phyloP scores from a whole-genome alignment of 495 filamentous ascomycete species.

The Cetradonia linearis region DNA sequence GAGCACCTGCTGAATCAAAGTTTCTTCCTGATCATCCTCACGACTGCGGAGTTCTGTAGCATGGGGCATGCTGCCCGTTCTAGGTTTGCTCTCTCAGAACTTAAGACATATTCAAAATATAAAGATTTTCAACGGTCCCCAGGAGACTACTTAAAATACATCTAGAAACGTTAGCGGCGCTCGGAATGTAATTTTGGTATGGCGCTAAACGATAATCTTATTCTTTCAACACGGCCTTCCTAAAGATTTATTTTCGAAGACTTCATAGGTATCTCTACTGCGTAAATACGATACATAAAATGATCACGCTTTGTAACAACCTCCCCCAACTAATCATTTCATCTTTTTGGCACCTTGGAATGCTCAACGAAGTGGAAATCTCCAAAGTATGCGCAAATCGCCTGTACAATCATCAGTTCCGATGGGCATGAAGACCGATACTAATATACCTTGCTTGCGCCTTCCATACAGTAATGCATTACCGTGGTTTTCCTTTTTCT shows the following conservation, averaged over 20 bases:
- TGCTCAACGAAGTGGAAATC: neutral
- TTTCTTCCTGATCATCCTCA: constrained; percentile 40
- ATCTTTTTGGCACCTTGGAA: neutral
- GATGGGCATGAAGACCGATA: neutral
- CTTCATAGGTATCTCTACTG: neutral
- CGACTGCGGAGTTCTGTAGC: constrained; percentile 30
- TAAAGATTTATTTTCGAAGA: neutral
- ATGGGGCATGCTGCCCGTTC: constrained; percentile 38
- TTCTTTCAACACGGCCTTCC: neutral
- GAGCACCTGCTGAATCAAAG: constrained; percentile 40
- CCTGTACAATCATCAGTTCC: neutral
- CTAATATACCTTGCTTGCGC: constrained; percentile 65
- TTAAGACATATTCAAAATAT: neutral
- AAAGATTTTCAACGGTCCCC: neutral
- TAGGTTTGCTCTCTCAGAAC: neutral
- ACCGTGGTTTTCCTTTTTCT: constrained; percentile 50
- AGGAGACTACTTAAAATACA: neutral
- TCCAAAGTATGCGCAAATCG: constrained; percentile 8
- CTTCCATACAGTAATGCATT: constrained; percentile 84
- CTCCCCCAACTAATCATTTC: neutral
- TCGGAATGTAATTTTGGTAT: neutral
- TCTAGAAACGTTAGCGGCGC: neutral
- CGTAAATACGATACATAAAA: neutral
- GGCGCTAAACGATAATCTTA: constrained; percentile 4
- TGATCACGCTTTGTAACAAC: no score